Evolutionary conservation across 2,329 filamentous ascomycete genomes (phyloP), one percentile per base, ranked within the genome.

Genomic region (Sordariomycetes sp.): DNA sequence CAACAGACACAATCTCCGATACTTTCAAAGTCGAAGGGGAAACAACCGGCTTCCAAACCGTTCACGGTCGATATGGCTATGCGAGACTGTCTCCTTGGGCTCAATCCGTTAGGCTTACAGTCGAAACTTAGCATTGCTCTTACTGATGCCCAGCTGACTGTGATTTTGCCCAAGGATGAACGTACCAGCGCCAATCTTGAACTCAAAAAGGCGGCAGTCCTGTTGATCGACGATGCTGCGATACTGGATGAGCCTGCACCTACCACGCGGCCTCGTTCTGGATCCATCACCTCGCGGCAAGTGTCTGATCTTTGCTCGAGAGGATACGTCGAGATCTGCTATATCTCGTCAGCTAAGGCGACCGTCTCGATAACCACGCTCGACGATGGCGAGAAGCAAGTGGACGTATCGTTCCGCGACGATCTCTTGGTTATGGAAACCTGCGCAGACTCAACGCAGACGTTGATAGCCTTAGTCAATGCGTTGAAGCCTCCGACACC

Each of bases 391-490:
- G 77, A 83, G 34, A 86, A 85, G 61, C 80, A 82, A 48, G 70
- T 96, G 15, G 86, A 94, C 62, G 77, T 96, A 1, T 89, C 95
- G 61, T 74, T 97, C 53, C 83, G 83, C 60, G 91, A 96, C 65
- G 87, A 95, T 62, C 77, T 99, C 1, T 76, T 99, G 56, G 85
- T 99, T 36, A 73, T 99, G 7, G 94, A 99, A 69, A 95, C 91
- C 1, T 99, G 95, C 65, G 94, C 94, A 34, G 94, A 99, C 70
- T 99, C 94, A 1, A 97, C 90, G 0, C 90, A 96, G 68, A 99
- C 94, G 0, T 77, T 99, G 15, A 86, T 96, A 56, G 78, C 81
- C 1, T 79, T 95, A 50, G 72, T 91, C 17, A 89, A 87, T 64
- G 90, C 87, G 0, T 76, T 99, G 4, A 84, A 85, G 42, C 94